Base-by-base conservation (phyloP, 2,329 filamentous ascomycete genomes). In the Phyllosticta capitalensis region DNA sequence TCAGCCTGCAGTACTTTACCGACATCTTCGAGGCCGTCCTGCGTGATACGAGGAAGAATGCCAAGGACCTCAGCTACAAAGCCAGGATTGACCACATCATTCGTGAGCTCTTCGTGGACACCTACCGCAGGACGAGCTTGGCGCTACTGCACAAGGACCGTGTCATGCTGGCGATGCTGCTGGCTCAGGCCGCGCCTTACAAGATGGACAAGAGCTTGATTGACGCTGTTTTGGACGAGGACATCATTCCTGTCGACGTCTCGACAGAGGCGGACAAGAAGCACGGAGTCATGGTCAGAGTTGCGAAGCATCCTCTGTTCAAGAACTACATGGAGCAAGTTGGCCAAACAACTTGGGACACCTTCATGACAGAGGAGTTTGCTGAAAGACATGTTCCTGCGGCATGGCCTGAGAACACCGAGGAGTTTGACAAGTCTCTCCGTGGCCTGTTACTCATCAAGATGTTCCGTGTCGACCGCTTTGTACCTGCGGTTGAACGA, bases 1-100 rank as follows among this genome's bases (percentile, higher is more conserved):
- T 99, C 80, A 99, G 94, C 45, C 81, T 99, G 61, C 92, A 96
- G 74, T 99, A 96, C 76, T 99, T 99, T 76, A 83, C 96, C 59
- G 89, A 96, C 71, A 99, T 99, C 66, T 99, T 99, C 82, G 89
- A 95, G 71, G 85, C 88, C 5, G 94, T 99, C 7, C 81, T 99
- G 48, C 88, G 88, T 66, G 82, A 84, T 61, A 95, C 95, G 73
- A 86, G 87, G 68, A 85, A 84, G 61, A 79, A 94, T 56, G 81
- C 82, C 20, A 81, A 79, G 61, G 85, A 88, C 72, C 86, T 82
- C 30, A 87, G 94, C 64, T 84, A 95, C 74, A 85, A 90, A 65
- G 80, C 79, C 14, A 88, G 94, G 38, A 87, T 94, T 55, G 89
- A 96, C 69, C 85, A 92, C 58, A 99, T 99, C 65, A 85, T 99